Base-by-base conservation (phyloP, 495 filamentous ascomycete species). In the Penicillium waksmanii region DNA sequence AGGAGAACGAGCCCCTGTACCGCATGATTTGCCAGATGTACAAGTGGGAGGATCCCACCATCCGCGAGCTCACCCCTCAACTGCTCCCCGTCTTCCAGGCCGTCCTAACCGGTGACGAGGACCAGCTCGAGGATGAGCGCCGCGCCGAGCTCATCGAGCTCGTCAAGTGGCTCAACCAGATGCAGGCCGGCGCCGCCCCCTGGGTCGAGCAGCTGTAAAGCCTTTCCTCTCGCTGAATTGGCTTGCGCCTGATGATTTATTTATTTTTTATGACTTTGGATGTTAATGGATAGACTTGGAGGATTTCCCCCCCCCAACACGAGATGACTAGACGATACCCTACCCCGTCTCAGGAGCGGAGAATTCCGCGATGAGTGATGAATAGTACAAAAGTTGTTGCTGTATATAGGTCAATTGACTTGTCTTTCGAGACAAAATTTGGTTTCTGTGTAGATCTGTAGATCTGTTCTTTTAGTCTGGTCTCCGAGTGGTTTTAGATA, bases 1-100 rank as follows among this genome's bases (percentile, higher is more conserved):
- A 97, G 73, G 95, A 98, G 84, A 98, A 98, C 78, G 88, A 90
- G 60, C 91, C 94, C 11, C 85, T 98, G 36, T 98, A 87, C 76
- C 82, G 87, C 64, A 93, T 91, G 85, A 84, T 98, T 66, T 87
- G 91, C 70, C 85, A 89, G 71, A 80, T 98, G 56, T 97, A 96
- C 74, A 85, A 89, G 66, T 79, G 82, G 56, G 81, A 86, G 42
- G 86, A 96, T 67, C 79, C 84, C 18, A 91, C 87, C 27, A 80
- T 96, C 63, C 85, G 87, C 60, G 78, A 84, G 50, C 84, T 96
- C 27, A 96, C 95, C 1, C 86, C 87, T 6, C 80, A 85, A 62
- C 80, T 98, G 47, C 79, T 96, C 57, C 88, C 88, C 10, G 76
- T 96, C 57, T 90, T 98, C 68, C 86, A 90, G 70, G 74, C 89